phyloP scores from a whole-genome alignment of 1,284 basidiomycete genomes.

The Phenoliferia sp. region DNA sequence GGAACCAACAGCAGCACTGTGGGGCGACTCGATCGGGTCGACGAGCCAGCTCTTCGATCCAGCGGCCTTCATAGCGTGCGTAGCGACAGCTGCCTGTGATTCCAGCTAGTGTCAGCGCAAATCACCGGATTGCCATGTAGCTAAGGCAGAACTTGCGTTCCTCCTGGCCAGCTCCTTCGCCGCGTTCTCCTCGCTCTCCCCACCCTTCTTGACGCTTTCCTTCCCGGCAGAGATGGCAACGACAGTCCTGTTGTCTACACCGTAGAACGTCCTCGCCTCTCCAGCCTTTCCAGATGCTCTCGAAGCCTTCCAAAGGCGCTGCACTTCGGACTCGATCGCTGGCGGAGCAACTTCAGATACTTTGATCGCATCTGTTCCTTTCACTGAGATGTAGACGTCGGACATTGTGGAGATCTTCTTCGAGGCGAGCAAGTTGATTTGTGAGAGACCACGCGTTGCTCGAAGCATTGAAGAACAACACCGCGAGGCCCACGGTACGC shows the following conservation, averaged over 20 bases:
- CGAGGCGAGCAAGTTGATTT: not conserved
- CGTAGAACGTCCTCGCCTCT: conserved; percentile 53
- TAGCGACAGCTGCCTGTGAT: conserved; percentile 29
- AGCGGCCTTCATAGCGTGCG: conserved; percentile 27
- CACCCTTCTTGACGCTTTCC: conserved; percentile 8
- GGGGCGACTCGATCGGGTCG: conserved; percentile 54
- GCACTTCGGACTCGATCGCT: not conserved
- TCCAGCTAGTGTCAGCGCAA: not conserved
- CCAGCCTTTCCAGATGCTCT: conserved; percentile 55
- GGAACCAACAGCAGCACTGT: conserved; percentile 72
- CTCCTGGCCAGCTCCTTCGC: conserved; percentile 56
- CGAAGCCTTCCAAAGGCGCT: conserved; percentile 45
- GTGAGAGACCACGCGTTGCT: not conserved
- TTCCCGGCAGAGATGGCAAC: conserved; percentile 28
- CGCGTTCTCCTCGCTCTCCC: conserved; percentile 41
- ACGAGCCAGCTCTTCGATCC: conserved; percentile 48
- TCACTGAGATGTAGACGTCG: conserved; percentile 21
- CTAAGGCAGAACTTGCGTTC: conserved; percentile 42
- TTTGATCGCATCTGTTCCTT: conserved; percentile 1
- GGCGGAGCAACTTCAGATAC: not conserved
- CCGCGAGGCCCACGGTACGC: too few relatives aligned
- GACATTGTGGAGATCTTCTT: conserved; percentile 13
- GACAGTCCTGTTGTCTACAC: conserved; percentile 26
- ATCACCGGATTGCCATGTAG: not conserved
- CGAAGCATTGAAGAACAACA: not conserved